Base-by-base conservation (phyloP, 2,329 filamentous ascomycete genomes). In the Kalmusia sp. region DNA sequence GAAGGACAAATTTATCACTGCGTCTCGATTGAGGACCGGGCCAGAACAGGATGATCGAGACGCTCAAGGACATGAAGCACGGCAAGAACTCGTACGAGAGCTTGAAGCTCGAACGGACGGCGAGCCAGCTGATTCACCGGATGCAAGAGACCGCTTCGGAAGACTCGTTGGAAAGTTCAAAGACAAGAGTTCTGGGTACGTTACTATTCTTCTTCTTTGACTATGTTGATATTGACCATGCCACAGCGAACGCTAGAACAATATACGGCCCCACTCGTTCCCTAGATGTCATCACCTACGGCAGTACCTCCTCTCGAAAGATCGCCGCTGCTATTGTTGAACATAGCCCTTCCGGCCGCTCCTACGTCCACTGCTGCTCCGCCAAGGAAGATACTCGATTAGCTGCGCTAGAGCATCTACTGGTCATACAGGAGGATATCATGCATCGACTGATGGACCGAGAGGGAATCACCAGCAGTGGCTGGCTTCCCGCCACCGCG, bases 221-320 rank as follows among this genome's bases (percentile, higher is more conserved):
- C n/a, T 28, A 14, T 12, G 17, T 3, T 17, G 19, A 24, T 33
- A 17, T 25, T 31, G 24, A 38, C 25, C 34, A 31, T 27, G n/a
- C 11, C 19, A 27, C 14, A 28, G 33, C 70, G 55, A 74, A 73
- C 57, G 71, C 71, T 33, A 58, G 62, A 55, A 59, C 69, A 28
- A 72, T 74, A 46, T 74, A 73, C 62, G 70, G 71, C 28, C 54
- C 68, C 43, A 67, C 63, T 55, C 69, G 71, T 31, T 62, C 57
- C 59, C 67, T 74, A 61, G 70, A 74, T 61, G 59, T 72, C 50
- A 66, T 74, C 62, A 72, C 65, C 55, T 73, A 65, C 64, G 65
- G 67, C 21, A 63, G 63, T 44, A 67, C 65, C 56, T 70, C 67
- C 31, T 67, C 66, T 54, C 64, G 63, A 59, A 69, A 64, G 61